phyloP scores from a whole-genome alignment of 306 rosid species.

The Neltuma alba region DNA sequence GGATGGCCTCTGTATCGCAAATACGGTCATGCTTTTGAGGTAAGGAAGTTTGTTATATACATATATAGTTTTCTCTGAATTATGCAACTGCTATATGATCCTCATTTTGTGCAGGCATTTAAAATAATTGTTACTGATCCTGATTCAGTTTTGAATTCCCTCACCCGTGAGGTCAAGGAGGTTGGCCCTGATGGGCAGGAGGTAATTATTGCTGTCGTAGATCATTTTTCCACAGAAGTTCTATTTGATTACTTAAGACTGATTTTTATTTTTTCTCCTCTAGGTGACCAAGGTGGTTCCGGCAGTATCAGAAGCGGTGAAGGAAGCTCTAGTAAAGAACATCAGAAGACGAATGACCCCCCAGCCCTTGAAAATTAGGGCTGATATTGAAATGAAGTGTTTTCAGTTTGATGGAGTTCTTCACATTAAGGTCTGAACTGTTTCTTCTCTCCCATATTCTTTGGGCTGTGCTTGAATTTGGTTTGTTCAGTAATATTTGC shows the following conservation, averaged over 20 bases:
- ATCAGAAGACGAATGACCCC: constrained; percentile 97
- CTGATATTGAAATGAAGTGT: constrained; percentile 96
- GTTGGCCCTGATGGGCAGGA: constrained; percentile 80
- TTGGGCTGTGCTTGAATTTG: constrained; percentile 14
- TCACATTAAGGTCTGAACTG: constrained; percentile 74
- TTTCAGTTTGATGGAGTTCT: constrained; percentile 96
- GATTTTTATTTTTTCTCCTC: constrained; percentile 16
- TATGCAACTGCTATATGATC: constrained; percentile 13
- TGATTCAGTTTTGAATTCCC: constrained; percentile 72
- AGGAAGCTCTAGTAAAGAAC: constrained; percentile 73
- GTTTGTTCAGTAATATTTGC: not conserved
- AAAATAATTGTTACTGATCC: constrained; percentile 85
- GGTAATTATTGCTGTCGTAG: constrained; percentile 47
- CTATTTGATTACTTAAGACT: constrained; percentile 11
- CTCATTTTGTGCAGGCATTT: constrained; percentile 69
- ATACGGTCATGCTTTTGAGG: constrained; percentile 98
- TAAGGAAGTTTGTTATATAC: not conserved
- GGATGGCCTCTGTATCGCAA: constrained; percentile 98
- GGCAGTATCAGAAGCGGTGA: constrained; percentile 83
- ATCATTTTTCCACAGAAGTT: not conserved
- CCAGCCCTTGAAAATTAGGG: constrained; percentile 91
- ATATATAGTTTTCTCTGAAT: not conserved
- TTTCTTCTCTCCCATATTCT: not conserved
- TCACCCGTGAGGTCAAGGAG: constrained; percentile 85
- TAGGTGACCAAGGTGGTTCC: constrained; percentile 86